Conservation (phyloP, 331 rosid species). For the Pyracantha coccinea region DNA sequence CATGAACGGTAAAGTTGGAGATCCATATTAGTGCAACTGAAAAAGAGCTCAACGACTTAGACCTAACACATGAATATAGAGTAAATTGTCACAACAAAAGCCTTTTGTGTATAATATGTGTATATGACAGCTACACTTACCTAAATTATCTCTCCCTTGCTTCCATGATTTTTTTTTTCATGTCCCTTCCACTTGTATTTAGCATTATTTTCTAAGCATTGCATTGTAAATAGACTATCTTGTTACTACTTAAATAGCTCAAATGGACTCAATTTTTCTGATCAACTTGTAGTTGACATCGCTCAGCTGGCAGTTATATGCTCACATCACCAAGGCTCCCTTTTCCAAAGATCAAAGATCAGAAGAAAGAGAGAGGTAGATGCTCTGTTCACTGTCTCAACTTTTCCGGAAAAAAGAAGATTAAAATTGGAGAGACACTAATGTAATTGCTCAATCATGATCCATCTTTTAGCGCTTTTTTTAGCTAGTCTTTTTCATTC, state of each 20-base stretch:
- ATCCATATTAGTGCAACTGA: no score
- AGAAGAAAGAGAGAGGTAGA: no score
- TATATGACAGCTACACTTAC: constrained; percentile 12
- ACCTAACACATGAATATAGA: no score
- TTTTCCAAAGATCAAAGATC: background rate
- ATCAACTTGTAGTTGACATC: background rate
- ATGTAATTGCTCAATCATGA: constrained; percentile 1
- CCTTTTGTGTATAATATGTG: background rate
- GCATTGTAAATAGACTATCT: background rate
- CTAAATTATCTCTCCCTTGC: background rate
- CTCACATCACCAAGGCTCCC: background rate
- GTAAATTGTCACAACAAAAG: no score
- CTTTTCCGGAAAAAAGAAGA: background rate
- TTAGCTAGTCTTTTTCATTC: background rate
- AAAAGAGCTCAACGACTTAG: no score
- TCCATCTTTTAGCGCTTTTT: background rate
- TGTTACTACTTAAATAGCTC: background rate
- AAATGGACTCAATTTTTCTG: background rate
- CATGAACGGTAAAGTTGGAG: no score
- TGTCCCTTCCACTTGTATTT: background rate
- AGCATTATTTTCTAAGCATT: background rate
- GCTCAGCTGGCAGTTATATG: background rate
- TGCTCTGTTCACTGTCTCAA: background rate
- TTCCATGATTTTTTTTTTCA: background rate
- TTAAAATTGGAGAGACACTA: background rate